Conservation (phyloP, 179 eudicot genomes). For the Beta macrorhiza region DNA sequence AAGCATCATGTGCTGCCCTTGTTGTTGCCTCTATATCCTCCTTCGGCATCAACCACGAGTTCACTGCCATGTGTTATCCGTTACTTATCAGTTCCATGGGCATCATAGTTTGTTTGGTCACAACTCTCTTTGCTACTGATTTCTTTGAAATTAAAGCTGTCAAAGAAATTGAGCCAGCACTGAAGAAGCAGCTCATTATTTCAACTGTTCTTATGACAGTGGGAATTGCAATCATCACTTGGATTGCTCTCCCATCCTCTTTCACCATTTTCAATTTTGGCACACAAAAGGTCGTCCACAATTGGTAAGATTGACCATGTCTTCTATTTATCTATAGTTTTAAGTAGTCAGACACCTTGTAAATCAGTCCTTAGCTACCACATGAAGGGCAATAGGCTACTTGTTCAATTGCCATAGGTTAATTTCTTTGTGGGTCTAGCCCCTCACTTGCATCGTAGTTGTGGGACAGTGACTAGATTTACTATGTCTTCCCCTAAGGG, state of each 20-base stretch:
- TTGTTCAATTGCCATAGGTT: background rate
- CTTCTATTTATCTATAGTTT: background rate
- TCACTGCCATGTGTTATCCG: constrained; percentile 81
- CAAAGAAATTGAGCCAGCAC: constrained; percentile 86
- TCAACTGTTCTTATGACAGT: constrained; percentile 81
- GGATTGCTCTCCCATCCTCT: constrained; percentile 73
- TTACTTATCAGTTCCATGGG: constrained; percentile 78
- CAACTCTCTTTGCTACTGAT: constrained; percentile 90
- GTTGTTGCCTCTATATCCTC: constrained; percentile 97
- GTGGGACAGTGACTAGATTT: background rate
- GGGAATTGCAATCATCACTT: constrained; percentile 67
- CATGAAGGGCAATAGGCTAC: background rate
- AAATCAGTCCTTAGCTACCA: background rate
- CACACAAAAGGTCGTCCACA: constrained; percentile 74
- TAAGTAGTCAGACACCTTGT: background rate
- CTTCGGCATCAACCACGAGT: constrained; percentile 79
- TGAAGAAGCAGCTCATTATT: constrained; percentile 81
- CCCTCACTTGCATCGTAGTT: background rate
- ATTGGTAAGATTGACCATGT: constrained; percentile 51
- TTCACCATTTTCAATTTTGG: constrained; percentile 89
- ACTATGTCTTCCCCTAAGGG: background rate
- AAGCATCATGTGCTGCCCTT: constrained; percentile 92
- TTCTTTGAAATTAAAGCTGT: constrained; percentile 87
- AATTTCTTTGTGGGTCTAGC: background rate
- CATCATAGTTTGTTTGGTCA: constrained; percentile 76